These are phyloP conservation scores for Alternaria conjuncta DNA, from an alignment of 2,329 filamentous ascomycete species.

Conservation along the genomic window DNA sequence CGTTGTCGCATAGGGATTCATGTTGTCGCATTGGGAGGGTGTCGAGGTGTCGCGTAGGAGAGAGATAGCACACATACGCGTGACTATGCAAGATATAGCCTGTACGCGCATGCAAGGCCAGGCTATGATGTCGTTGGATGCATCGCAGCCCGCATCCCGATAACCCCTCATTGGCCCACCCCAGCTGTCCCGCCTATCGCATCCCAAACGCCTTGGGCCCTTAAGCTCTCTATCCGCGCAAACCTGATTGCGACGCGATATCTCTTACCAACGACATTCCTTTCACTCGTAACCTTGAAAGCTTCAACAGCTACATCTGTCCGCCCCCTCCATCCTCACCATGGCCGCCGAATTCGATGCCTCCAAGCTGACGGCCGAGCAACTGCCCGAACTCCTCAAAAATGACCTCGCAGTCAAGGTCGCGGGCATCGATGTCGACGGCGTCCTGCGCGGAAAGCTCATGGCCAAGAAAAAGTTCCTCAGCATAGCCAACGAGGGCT, in stretches of 20 bases:
- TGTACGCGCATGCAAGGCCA: constrained; percentile 2
- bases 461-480: constrained; percentile 94
- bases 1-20: constrained; percentile 21
- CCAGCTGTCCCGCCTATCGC: constrained; percentile 25
- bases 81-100: constrained; percentile 17
- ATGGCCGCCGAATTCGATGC: constrained; percentile 24
- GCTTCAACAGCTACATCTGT: not conserved
- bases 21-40: constrained; percentile 3
- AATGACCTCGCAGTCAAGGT: constrained; percentile 83
- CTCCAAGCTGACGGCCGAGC: constrained; percentile 64
- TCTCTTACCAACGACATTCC: not conserved
- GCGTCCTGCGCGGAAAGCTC: constrained; percentile 85
- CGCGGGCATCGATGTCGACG: constrained; percentile 86
- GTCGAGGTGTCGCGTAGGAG: constrained; percentile 9
- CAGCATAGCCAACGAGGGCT: constrained; percentile 78
- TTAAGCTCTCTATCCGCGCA: constrained; percentile 7
- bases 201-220: constrained; percentile 4
- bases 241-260: constrained; percentile 14
- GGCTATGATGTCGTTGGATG: constrained; percentile 22
- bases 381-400: constrained; percentile 70
- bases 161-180: constrained; percentile 40
- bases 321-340: not conserved
- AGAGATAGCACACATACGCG: constrained; percentile 8
- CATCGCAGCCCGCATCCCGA: constrained; percentile 15
- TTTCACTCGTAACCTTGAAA: not conserved